A percentile compares a stretch with the other conserved stretches of the same genome.
These are phyloP conservation scores for Vanderwaltozyma polyspora DNA, from an alignment of 805 yeast genomes.

Conservation along the genomic window DNA sequence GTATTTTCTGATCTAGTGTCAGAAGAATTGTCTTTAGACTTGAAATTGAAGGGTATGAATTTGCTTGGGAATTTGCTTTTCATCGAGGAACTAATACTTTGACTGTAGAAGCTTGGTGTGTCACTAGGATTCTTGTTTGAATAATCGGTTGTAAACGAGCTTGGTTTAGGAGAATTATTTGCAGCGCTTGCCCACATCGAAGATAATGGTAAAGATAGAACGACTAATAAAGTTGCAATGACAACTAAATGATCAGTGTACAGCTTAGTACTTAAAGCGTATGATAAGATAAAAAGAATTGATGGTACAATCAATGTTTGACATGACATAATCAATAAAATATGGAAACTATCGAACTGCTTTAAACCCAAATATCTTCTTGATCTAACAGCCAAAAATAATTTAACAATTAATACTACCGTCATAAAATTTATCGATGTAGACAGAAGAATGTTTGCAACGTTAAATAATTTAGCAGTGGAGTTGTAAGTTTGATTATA, in stretches of 20 bases:
- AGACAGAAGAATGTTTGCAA: conserved; percentile 54
- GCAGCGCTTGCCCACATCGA: conserved; percentile 81
- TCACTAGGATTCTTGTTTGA: neutral
- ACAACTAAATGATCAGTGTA: conserved; percentile 35
- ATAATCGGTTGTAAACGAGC: conserved; percentile 26
- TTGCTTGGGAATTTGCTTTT: neutral
- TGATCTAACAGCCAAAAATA: conserved; percentile 55
- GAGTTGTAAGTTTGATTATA: conserved; percentile 16
- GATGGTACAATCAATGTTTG: conserved; percentile 81
- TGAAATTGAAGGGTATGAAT: neutral
- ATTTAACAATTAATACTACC: conserved; percentile 48
- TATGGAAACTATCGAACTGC: conserved; percentile 75
- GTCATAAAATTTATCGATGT: conserved; percentile 57
- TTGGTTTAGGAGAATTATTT: conserved; percentile 37
- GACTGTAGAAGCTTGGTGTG: neutral
- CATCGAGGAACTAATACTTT: neutral
- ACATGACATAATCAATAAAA: conserved; percentile 64
- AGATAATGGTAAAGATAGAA: conserved; percentile 67
- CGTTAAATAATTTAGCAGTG: conserved; percentile 34
- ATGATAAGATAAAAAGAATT: conserved; percentile 47
- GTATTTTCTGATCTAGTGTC: conserved; percentile 8
- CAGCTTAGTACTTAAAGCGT: conserved; percentile 27
- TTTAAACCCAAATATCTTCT: conserved; percentile 68
- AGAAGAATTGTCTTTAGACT: neutral
- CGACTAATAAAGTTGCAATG: conserved; percentile 50